Base-by-base conservation (phyloP, 2,329 filamentous ascomycete species). In the Fusarium subglutinans region DNA sequence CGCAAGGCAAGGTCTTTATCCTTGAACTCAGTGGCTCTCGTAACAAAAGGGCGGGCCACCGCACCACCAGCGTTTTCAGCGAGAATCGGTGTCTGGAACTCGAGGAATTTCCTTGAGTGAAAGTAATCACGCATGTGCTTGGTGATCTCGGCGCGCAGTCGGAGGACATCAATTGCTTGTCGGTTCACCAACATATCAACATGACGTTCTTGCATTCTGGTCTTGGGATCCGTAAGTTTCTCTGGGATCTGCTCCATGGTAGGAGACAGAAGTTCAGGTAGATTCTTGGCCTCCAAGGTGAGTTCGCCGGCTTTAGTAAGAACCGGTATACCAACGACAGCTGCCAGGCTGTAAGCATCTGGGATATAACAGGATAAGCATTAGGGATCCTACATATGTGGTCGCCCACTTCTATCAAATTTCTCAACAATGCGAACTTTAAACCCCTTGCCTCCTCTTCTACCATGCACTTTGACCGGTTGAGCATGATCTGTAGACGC, bases 71-170 rank as follows among this genome's bases (percentile, higher is more conserved):
- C 95, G 56, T 91, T 89, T 53, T 92, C 90, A 13, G 93, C 92
- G 59, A 99, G 87, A 65, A 98, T 94, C 2, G 96, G 96, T 0
- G 96, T 99, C 76, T 93, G 93, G 53, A 98, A 95, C 83, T 98
- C 95, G 61, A 95, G 85, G 79, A 98, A 98, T 11, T 89, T 88
- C 51, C 89, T 87, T 14, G 90, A 86, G 68, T 94, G 86, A 63
- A 98, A 90, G 80, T 93, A 94, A 58, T 90, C 87, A 41, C 94
- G 91, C 73, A 98, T 87, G 74, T 90, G 89, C 66, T 91, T 90
- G 72, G 94, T 91, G 68, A 98, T 89, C 43, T 90, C 85, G 2
- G 94, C 91, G 41, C 96, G 91, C 30, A 96, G 86, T 38, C 91
- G 89, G 57, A 98, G 84, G 4, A 91, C 90, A 78, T 96, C 91